These are phyloP conservation scores for Diplodia intermedia DNA, from an alignment of 2,329 filamentous ascomycete species.

Conservation along the genomic window DNA sequence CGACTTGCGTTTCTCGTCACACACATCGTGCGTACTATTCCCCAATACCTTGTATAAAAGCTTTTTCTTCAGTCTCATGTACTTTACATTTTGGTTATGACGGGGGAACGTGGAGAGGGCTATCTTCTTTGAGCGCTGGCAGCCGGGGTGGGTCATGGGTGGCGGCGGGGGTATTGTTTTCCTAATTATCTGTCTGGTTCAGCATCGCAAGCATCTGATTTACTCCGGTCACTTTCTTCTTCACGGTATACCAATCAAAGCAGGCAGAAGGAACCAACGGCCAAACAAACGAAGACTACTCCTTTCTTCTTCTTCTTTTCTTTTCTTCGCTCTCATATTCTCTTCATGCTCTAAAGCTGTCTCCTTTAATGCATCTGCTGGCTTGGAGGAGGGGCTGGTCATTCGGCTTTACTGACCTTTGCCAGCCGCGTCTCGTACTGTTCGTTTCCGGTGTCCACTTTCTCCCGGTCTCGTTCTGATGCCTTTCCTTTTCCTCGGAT, in stretches of 20 bases:
- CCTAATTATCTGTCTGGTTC: neutral
- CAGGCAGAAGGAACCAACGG: neutral
- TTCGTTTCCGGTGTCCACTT: neutral
- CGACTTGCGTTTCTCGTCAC: neutral
- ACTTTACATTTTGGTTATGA: neutral
- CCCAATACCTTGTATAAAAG: slow-evolving; percentile 1
- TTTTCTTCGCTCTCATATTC: neutral
- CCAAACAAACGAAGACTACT: slow-evolving; percentile 1
- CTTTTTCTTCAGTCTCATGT: neutral
- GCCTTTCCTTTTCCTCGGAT: too few relatives aligned
- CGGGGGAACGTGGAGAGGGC: neutral
- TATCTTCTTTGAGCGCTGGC: neutral
- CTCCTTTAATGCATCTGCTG: neutral
- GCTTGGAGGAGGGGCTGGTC: neutral
- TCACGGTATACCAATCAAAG: neutral
- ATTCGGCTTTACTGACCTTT: neutral
- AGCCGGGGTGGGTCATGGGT: neutral
- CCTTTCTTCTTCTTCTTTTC: neutral
- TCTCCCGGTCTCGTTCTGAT: neutral
- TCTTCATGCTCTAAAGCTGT: neutral
- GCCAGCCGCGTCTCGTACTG: neutral
- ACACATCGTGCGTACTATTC: neutral
- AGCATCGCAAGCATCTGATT: neutral
- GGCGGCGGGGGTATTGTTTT: neutral
- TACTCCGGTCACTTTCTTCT: neutral